Percentiles rank a stretch among this genome's conserved stretches.
Conservation (phyloP, 2,329 filamentous ascomycete genomes). For the Colletotrichum acutatum region DNA sequence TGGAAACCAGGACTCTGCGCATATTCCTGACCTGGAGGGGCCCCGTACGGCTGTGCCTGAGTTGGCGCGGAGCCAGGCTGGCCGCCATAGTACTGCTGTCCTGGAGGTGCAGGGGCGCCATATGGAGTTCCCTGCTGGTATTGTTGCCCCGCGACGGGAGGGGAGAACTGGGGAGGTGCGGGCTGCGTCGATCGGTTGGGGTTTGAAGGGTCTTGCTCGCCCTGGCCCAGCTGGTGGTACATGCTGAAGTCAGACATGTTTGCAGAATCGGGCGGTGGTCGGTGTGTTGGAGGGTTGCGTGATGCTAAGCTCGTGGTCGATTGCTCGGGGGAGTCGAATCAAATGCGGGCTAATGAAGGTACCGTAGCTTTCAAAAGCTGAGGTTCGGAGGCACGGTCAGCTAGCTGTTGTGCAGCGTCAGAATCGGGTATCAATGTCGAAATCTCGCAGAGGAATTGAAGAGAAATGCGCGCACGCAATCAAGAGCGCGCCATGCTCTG, state of each 20-base stretch:
- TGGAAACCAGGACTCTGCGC: conserved; percentile 46
- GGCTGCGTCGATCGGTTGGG: conserved; percentile 62
- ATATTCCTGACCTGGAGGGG: conserved; percentile 44
- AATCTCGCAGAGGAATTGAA: background rate
- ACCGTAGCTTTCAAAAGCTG: conserved; percentile 11
- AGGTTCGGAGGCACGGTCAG: background rate
- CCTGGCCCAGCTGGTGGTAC: conserved; percentile 68
- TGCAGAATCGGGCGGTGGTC: background rate
- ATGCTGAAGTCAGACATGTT: conserved; percentile 66
- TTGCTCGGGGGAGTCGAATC: conserved; percentile 7
- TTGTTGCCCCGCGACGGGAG: conserved; percentile 62
- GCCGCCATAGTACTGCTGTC: conserved; percentile 53
- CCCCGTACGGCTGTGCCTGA: conserved; percentile 45
- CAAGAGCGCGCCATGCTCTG: conserved; percentile 33
- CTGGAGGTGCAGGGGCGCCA: conserved; percentile 49
- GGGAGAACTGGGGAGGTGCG: conserved; percentile 66
- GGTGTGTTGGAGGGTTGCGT: conserved; percentile 5
- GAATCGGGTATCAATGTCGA: background rate
- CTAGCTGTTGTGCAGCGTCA: conserved; percentile 23
- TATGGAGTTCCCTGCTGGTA: conserved; percentile 60
- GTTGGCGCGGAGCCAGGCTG: conserved; percentile 46
- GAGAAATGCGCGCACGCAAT: conserved; percentile 21
- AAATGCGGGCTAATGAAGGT: conserved; percentile 10
- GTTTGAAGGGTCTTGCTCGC: conserved; percentile 66
- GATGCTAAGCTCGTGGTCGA: background rate